phyloP scores from a whole-genome alignment of 495 filamentous ascomycete genomes.

The Penicillium canariense region DNA sequence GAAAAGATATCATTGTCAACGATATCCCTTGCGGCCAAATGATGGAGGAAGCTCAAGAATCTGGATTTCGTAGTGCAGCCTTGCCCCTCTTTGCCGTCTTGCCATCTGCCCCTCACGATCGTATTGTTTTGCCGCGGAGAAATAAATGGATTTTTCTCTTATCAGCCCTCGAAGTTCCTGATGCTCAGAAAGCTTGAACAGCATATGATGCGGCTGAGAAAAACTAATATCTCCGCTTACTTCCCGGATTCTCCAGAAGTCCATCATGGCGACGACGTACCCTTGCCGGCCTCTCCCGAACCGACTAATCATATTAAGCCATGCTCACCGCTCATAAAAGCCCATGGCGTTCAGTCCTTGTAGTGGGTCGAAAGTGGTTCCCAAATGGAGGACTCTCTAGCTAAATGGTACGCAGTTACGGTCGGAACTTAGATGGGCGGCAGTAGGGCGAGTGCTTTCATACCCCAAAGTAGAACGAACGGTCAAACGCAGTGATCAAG shows the following conservation, averaged over 20 bases:
- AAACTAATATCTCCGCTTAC: neutral
- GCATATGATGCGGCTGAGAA: neutral
- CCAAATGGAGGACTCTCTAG: neutral
- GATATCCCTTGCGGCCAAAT: neutral
- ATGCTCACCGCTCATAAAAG: neutral
- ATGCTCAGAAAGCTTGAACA: neutral
- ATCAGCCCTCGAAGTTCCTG: neutral
- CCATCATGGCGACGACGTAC: neutral
- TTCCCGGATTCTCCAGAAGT: neutral
- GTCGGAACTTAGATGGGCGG: neutral
- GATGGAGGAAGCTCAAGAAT: neutral
- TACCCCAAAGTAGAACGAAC: neutral
- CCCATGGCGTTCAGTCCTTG: neutral
- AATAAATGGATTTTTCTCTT: constrained; percentile 1
- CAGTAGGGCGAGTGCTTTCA: neutral
- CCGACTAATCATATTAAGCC: neutral
- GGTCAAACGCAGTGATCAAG: neutral
- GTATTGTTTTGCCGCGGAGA: neutral
- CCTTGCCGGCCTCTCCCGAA: neutral
- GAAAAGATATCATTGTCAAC: constrained; percentile 6
- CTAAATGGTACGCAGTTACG: neutral
- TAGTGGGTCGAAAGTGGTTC: neutral
- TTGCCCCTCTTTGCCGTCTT: constrained; percentile 4
- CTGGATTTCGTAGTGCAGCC: neutral
- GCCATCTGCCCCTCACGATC: constrained; percentile 4